A percentile compares a stretch with the other conserved stretches of the same genome.
phyloP scores from a whole-genome alignment of 2,329 filamentous ascomycete species.

The Scedosporium boydii region DNA sequence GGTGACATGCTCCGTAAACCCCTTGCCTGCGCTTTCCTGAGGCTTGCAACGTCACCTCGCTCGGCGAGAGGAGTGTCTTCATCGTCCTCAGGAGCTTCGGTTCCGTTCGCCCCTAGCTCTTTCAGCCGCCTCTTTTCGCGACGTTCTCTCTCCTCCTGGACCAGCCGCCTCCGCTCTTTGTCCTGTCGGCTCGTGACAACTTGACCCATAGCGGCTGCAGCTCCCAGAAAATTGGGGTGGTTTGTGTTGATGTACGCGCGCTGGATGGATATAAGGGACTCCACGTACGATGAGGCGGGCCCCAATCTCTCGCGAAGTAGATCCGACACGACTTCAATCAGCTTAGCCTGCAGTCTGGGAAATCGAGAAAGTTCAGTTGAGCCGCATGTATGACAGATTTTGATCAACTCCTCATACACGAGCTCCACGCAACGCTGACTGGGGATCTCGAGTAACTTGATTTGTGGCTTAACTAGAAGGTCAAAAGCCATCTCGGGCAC shows the following conservation, averaged over 20 bases:
- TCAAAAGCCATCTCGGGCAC: slow-evolving; percentile 98
- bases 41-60: slow-evolving; percentile 5
- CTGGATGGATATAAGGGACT: slow-evolving; percentile 94
- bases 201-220: slow-evolving; percentile 93
- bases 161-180: slow-evolving; percentile 70
- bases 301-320: slow-evolving; percentile 85
- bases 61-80: slow-evolving; percentile 15
- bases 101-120: slow-evolving; percentile 73
- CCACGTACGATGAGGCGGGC: slow-evolving; percentile 82
- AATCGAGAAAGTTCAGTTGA: slow-evolving; percentile 89
- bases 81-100: slow-evolving; percentile 29
- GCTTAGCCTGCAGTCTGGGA: slow-evolving; percentile 85
- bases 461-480: slow-evolving; percentile 93
- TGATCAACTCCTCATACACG: slow-evolving; percentile 97
- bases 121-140: slow-evolving; percentile 75
- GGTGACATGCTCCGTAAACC: slow-evolving; percentile 69
- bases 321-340: slow-evolving; percentile 97
- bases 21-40: slow-evolving; percentile 1
- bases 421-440: slow-evolving; percentile 95
- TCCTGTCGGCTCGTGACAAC: slow-evolving; percentile 94
- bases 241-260: slow-evolving; percentile 99
- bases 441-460: slow-evolving; percentile 89
- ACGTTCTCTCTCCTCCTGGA: slow-evolving; percentile 78
- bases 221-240: slow-evolving; percentile 95
- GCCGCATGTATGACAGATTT: slow-evolving; percentile 97